Evolutionary conservation across 2,329 filamentous ascomycete species (phyloP), one percentile per base, ranked within the genome.

Genomic region (Fusarium penzigii): DNA sequence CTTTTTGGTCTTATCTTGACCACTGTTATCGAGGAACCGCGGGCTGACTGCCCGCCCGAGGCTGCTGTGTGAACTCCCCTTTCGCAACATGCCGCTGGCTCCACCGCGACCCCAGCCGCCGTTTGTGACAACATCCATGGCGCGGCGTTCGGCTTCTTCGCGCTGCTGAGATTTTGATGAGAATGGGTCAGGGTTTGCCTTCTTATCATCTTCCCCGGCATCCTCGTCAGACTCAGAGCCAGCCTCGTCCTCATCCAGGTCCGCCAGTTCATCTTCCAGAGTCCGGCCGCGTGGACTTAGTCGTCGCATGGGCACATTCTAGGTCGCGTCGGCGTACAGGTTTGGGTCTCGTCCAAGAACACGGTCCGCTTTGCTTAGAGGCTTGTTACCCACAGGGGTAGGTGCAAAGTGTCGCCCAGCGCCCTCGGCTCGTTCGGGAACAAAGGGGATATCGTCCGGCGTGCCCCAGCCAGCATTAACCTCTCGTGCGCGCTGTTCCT

Each of bases 381-480:
- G 67, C 51, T 72, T 72, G 4, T 69, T 67, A 20, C 51, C 57
- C 29, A 57, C 36, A 42, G 67, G 59, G 10, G 52, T 50, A 20
- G 62, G 54, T 3, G 65, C 49, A 49, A 67, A 68, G 52, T 70
- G 68, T 20, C 72, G 71, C 42, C 74, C 72, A 11, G 70, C 70
- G 9, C 55, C 61, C 11, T 66, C 59, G 5, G 63, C 54, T 13
- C 64, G 51, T n/a, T 64, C 62, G 53, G 63, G 62, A 46, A 58
- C 48, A 36, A 51, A 54, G 51, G 57, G 53, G 42, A 53, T 49
- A 17, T 66, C 67, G 14, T 57, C 65, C 3, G 65, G 70, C 9
- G 65, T 65, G 34, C 87, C 87, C 86, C 87, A 90, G 34, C 87
- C 87, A 13, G 87, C 86, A 29, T 78, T 81, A 16, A 81, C 73